A percentile compares a stretch with the other conserved stretches of the same genome.
phyloP scores from a whole-genome alignment of 2,329 filamentous ascomycete genomes.

The Botrytis fabae region DNA sequence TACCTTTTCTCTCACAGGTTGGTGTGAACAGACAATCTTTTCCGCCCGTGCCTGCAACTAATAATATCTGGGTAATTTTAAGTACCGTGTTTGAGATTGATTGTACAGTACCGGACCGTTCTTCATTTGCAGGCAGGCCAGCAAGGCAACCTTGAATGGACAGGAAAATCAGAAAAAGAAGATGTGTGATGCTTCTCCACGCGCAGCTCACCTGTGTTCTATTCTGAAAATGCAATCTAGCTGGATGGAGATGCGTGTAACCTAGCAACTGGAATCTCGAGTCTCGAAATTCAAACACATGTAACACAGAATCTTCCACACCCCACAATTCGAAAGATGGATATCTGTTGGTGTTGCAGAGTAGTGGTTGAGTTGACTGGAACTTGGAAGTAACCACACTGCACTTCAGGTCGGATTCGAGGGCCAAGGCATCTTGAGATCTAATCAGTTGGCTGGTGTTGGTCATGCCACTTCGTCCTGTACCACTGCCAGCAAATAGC shows the following conservation, averaged over 20 bases:
- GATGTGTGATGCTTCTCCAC: background rate
- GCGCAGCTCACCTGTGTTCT: background rate
- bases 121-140: conserved; percentile 4
- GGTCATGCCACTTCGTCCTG: conserved; percentile 2
- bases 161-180: background rate
- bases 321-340: background rate
- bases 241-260: background rate
- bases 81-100: conserved; percentile 20
- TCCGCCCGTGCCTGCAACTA: conserved; percentile 4
- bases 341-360: background rate
- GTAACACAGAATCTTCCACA: background rate
- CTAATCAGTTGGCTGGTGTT: conserved; percentile 16
- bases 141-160: background rate
- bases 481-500: conserved; percentile 3
- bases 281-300: conserved; percentile 1
- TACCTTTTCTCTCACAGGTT: background rate
- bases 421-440: background rate
- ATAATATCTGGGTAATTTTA: conserved; percentile 1
- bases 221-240: background rate
- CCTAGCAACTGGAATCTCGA: background rate
- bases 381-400: background rate
- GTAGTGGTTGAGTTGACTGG: background rate
- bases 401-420: background rate
- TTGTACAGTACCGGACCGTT: conserved; percentile 11
- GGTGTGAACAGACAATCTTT: conserved; percentile 1